Conservation (phyloP, 208 protist species). For the Entamoeba histolytica region DNA sequence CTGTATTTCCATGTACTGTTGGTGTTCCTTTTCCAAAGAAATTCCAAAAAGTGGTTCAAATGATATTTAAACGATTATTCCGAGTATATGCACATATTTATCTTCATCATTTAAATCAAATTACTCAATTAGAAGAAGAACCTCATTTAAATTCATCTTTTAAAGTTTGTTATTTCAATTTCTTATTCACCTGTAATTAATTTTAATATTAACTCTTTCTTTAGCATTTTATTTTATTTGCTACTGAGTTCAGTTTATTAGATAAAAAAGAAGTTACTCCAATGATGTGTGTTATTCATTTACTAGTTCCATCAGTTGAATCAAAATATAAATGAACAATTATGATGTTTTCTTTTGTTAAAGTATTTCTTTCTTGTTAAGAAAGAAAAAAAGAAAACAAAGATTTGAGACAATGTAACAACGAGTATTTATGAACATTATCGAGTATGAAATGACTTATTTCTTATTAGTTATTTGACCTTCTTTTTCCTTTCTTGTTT, state of each 20-base stretch:
- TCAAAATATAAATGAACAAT: not conserved
- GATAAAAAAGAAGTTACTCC: not conserved
- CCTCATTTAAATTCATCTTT: conserved; percentile 78
- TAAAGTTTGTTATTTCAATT: conserved; percentile 44
- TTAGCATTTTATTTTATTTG: not conserved
- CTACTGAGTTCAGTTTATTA: not conserved
- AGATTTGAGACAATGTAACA: too few species aligned
- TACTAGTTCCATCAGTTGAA: not conserved
- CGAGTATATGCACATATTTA: conserved; percentile 94
- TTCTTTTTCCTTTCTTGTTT: too few species aligned
- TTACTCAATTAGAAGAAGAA: conserved; percentile 72
- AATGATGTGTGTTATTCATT: not conserved
- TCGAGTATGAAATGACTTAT: too few species aligned
- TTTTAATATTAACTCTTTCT: too few species aligned
- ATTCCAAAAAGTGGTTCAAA: conserved; percentile 60
- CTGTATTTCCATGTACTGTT: conserved; percentile 60
- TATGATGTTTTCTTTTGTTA: not conserved
- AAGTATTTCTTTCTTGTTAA: not conserved
- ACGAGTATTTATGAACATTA: too few species aligned
- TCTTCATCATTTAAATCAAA: conserved; percentile 76
- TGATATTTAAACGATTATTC: conserved; percentile 86
- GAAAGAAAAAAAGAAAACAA: too few species aligned
- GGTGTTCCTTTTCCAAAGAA: conserved; percentile 49
- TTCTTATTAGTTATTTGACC: too few species aligned
- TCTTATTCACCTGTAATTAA: too few species aligned